Conservation (phyloP, 306 rosid species). For the Gillenia trifoliata region DNA sequence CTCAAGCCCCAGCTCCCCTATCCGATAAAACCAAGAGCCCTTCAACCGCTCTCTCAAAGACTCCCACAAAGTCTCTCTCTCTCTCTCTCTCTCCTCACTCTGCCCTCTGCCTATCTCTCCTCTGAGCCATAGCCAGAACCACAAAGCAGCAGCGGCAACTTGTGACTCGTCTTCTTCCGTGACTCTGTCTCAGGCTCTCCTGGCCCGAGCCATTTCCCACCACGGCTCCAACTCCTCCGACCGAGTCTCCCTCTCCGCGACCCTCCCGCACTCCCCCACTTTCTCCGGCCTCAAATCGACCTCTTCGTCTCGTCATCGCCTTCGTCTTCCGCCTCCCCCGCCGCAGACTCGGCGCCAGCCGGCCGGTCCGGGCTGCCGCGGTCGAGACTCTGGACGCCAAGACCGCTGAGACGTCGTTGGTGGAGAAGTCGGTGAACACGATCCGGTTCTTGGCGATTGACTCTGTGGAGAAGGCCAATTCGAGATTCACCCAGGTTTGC, state of each 20-base stretch:
- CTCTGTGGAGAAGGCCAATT: slow-evolving; percentile 88
- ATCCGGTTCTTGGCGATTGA: slow-evolving; percentile 84
- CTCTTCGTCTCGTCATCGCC: slow-evolving; percentile 17
- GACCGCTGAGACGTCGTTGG: slow-evolving; percentile 47
- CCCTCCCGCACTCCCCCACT: slow-evolving; percentile 49
- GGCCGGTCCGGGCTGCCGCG: slow-evolving; percentile 38
- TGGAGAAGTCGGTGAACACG: slow-evolving; percentile 84
- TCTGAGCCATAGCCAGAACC: slow-evolving; percentile 1
- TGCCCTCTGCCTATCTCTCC: neutral
- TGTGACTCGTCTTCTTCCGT: slow-evolving; percentile 86
- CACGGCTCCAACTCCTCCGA: slow-evolving; percentile 40
- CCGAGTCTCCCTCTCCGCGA: slow-evolving; percentile 53
- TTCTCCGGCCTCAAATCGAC: slow-evolving; percentile 59
- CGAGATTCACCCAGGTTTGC: slow-evolving; percentile 96
- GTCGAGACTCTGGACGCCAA: slow-evolving; percentile 48
- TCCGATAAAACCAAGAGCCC: slow-evolving; percentile 19
- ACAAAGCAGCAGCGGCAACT: slow-evolving; percentile 21
- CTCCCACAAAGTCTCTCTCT: neutral
- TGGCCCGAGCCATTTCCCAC: slow-evolving; percentile 60
- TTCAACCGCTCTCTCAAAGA: neutral
- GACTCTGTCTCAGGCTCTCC: slow-evolving; percentile 65
- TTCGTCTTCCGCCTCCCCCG: slow-evolving; percentile 6
- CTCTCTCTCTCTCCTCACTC: neutral
- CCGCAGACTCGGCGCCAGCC: slow-evolving; percentile 8
- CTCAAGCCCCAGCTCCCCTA: slow-evolving; percentile 21